Evolutionary conservation across 306 rosid species (phyloP), one percentile per base, ranked within the genome.

Genomic region (Cucumis cinereus): DNA sequence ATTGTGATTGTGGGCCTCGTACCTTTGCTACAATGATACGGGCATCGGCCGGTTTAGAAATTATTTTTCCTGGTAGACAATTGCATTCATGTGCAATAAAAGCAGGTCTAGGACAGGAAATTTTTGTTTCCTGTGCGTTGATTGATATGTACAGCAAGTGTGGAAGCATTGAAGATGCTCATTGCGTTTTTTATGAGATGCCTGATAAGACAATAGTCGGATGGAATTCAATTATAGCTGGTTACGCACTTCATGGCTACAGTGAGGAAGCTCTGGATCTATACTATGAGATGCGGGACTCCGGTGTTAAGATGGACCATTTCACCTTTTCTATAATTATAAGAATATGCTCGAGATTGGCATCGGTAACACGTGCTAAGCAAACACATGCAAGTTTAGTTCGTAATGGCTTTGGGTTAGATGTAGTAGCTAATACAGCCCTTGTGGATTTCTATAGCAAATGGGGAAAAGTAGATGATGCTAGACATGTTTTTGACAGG

Each of bases 81-180:
- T 77, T 91, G 77, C 98, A 93, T 79, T 78, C 96, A 0, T 91
- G 92, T 71, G 85, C 89, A 81, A 72, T 93, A 87, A 93, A 93
- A 84, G 86, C 83, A 83, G 93, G 90, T n/a, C 77, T 81, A 2
- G 80, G 67, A 52, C 85, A 70, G 15, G 85, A 89, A 79, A 85
- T 59, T 7, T 91, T 87, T 30, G 92, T 91, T 77, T 81, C 92
- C 23, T 91, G 93, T 83, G 86, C 93, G 2, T 68, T 93, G 79
- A 93, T 93, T 79, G 96, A 91, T 81, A 93, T 89, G 98, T 91
- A 93, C 58, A 84, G 93, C 77, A 93, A 93, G 89, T 93, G 92
- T 79, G 96, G 89, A 53, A 75, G 84, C 85, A 83, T 93, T 72
- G 93, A 86, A 68, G 98, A 89, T 80, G 97, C 98, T 54, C 93